These are phyloP conservation scores for Coniochaeta prunicola DNA, from an alignment of 2,329 filamentous ascomycete genomes.

Conservation along the genomic window DNA sequence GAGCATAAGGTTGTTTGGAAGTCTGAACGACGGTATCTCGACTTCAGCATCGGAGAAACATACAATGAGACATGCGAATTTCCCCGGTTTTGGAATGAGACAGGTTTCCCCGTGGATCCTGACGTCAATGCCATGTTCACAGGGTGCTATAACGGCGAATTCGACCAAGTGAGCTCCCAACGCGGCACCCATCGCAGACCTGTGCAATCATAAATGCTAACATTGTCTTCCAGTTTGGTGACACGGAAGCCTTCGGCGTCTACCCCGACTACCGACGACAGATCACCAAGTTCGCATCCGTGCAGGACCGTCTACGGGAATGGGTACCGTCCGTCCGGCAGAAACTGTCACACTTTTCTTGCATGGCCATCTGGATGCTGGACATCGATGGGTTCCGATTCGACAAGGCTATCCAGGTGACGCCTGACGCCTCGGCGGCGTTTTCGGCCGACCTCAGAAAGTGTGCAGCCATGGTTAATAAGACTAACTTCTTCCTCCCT, in stretches of 20 bases:
- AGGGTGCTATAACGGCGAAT: slow-evolving; percentile 42
- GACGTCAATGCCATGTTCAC: slow-evolving; percentile 35
- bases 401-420: slow-evolving; percentile 55
- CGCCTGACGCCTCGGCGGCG: slow-evolving; percentile 50
- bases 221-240: slow-evolving; percentile 35
- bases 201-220: background rate
- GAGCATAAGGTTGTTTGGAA: slow-evolving; percentile 55
- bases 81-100: slow-evolving; percentile 54
- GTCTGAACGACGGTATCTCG: slow-evolving; percentile 41
- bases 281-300: slow-evolving; percentile 56
- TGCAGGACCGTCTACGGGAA: slow-evolving; percentile 58
- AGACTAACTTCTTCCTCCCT: slow-evolving; percentile 56
- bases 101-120: slow-evolving; percentile 40
- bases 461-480: slow-evolving; percentile 47
- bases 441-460: slow-evolving; percentile 48
- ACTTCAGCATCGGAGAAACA: slow-evolving; percentile 46
- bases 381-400: slow-evolving; percentile 60
- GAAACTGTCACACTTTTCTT: slow-evolving; percentile 52
- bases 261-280: slow-evolving; percentile 57
- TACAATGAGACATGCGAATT: slow-evolving; percentile 47
- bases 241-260: slow-evolving; percentile 54
- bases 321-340: slow-evolving; percentile 51
- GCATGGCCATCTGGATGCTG: slow-evolving; percentile 51
- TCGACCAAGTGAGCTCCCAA: slow-evolving; percentile 5
- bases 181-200: slow-evolving; percentile 50